Base-by-base conservation (phyloP, 164 flowering plant species). In the Warburgia ugandensis region DNA sequence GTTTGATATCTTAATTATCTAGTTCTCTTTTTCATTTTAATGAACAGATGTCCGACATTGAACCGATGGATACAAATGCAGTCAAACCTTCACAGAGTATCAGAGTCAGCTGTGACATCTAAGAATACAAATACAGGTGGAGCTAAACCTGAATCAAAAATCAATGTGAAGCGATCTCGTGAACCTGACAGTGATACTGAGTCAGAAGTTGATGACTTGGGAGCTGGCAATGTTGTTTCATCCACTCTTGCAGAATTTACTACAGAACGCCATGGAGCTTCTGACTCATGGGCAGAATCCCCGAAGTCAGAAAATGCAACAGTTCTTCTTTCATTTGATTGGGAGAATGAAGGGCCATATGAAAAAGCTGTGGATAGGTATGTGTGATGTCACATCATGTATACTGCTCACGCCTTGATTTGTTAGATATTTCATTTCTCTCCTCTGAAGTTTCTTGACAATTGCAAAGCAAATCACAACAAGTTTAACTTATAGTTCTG, bases 41-140 rank as follows among this genome's bases (percentile, higher is more conserved):
- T 43, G 38, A 45, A 21, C 78, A 94, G 99, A 68, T 94, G 79
- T 64, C 91, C 97, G 25, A 94, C 99, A 54, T 68, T 94, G 67
- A 94, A 94, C 54, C 81, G 99, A 40, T 94, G 99, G 99, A 94
- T 94, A 53, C 99, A 94, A 66, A 82, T 86, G 97, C 97, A 94
- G 60, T 84, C 87, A 20, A 94, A 89, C 32, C 89, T 84, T 45
- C 97, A 88, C 68, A 80, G 94, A 65, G 87, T 86, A 62, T 84
- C 97, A 17, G 99, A 89, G 64, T 73, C 83, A 70, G 84, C 88
- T 63, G 71, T 73, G 29, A 71, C 76, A 55, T 43, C 79, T 58
- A 69, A 73, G 35, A 66, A 61, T 45, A 45, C 50, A 29, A 48
- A 59, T 55, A 70, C 71, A 47, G 68, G 61, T 46, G 67, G 51